Evolutionary conservation across 1,139 yeast species (phyloP), one percentile per base, ranked within the genome.

Genomic region (Yamadazyma triangularis): DNA sequence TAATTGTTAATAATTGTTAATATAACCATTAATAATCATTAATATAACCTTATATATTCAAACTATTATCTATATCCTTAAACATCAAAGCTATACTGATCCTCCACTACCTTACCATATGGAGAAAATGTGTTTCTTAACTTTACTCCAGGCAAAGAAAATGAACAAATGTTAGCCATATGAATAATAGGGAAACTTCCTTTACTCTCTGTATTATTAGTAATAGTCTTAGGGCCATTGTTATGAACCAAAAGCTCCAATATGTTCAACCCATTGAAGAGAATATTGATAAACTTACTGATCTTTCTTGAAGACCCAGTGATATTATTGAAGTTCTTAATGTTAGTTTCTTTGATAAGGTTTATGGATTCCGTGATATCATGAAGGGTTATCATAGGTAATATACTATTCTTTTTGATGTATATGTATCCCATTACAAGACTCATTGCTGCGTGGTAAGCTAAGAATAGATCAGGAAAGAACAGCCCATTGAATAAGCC

Each of bases 201-300:
- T 21, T 8, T 5, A 4, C 8, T 8, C 23, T 11, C n/a, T 20
- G 15, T 22, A 15, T 11, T 24, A 63, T 69, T 15, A n/a, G 10
- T 13, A 3, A 20, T 11, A 10, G 7, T 9, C 15, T 13, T 9
- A 4, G 13, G 18, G 4, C 7, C 19, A 15, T 24, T 15, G 13
- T 18, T 19, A n/a, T n/a, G n/a, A 5, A 8, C 26, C 11, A 31
- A 16, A 15, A 32, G 30, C 14, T 33, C 30, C 11, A 38, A 13
- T 5, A 38, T 33, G 14, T 29, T 31, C 21, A 38, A 34, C 3
- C 41, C 41, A 33, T 34, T 33, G 16, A 36, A 30, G 10, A 38
- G 20, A 4, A 38, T 34, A 12, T 29, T 26, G 7, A 36, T 32
- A 12, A 31, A 38, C 22, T 31, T 26, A 26, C 35, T 30, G 5